Evolutionary conservation across 495 filamentous ascomycete species (phyloP), one percentile per base, ranked within the genome.

Genomic region (Daldinia vernicosa): DNA sequence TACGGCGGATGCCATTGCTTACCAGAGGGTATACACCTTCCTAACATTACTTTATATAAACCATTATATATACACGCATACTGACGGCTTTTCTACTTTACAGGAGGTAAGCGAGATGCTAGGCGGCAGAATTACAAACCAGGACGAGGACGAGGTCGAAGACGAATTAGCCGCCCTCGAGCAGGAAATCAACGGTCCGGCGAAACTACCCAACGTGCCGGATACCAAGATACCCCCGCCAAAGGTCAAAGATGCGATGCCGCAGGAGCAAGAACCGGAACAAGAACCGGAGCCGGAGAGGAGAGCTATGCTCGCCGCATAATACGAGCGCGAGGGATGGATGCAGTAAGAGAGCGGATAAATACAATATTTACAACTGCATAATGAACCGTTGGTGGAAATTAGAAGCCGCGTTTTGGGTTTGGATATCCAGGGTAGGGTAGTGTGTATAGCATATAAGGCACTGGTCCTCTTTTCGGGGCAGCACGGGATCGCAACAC

Each of bases 141-240:
- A 95, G 75, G 96, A 98, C 80, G 95, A 98, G 78, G 96, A 98
- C 67, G 95, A 98, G 75, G 96, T 98, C 26, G 96, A 98, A 75
- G 94, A 98, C 74, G 95, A 98, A 82, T 80, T 99, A 69, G 93
- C 91, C 53, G 89, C 86, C 19, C 81, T 98, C 63, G 89, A 93
- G 77, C 86, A 82, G 17, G 90, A 97, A 78, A 79, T 92, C 12
- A 81, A 80, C 53, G 78, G 79, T 32, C 76, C 73, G 22, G 74
- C 77, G 24, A 73, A 70, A 54, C 67, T 93, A 66, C 93, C 92
- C 0, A 83, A 83, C 67, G 90, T 85, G 7, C 92, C 93, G 3
- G 65, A 80, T 53, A 82, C 80, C 1, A 81, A 69, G 69, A 74
- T 76, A 67, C 78, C 78, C 74, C 51, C 45, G 22, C 62, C 52